Conservation (phyloP, 2,329 filamentous ascomycete genomes). For the Byssothecium circinans region DNA sequence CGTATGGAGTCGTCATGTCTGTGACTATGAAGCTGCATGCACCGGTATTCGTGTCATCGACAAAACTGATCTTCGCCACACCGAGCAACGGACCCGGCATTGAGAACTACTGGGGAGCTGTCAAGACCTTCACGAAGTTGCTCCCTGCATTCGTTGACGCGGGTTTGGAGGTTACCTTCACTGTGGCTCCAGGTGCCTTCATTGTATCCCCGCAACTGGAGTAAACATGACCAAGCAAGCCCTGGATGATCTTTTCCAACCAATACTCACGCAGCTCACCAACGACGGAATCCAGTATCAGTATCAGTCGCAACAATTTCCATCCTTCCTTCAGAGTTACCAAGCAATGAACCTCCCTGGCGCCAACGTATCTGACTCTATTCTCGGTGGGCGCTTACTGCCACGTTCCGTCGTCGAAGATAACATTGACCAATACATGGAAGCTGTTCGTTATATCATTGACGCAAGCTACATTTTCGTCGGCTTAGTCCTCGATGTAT, state of each 20-base stretch:
- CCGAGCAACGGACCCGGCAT: neutral
- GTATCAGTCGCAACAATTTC: slow-evolving; percentile 6
- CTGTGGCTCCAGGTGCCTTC: neutral
- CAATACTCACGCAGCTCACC: neutral
- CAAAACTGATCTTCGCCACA: slow-evolving; percentile 6
- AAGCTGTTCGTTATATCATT: neutral
- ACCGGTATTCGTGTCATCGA: slow-evolving; percentile 1
- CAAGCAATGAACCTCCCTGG: slow-evolving; percentile 4
- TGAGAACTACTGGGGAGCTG: neutral
- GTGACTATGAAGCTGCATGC: slow-evolving; percentile 17
- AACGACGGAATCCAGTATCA: slow-evolving; percentile 1
- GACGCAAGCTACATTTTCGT: neutral
- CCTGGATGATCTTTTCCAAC: slow-evolving; percentile 4
- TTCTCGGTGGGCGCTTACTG: slow-evolving; percentile 6
- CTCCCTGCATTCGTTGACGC: slow-evolving; percentile 1
- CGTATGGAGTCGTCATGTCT: slow-evolving; percentile 19
- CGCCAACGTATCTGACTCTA: slow-evolving; percentile 4
- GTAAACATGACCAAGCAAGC: slow-evolving; percentile 1
- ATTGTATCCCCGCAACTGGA: slow-evolving; percentile 1
- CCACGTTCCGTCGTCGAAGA: slow-evolving; percentile 8
- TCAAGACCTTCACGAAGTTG: neutral
- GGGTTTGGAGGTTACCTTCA: neutral
- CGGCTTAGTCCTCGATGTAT: slow-evolving; percentile 5
- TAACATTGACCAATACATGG: slow-evolving; percentile 1
- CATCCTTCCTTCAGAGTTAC: slow-evolving; percentile 6